These are phyloP conservation scores for Fusarium verticillioides DNA, from an alignment of 2,329 filamentous ascomycete genomes.

Conservation along the genomic window DNA sequence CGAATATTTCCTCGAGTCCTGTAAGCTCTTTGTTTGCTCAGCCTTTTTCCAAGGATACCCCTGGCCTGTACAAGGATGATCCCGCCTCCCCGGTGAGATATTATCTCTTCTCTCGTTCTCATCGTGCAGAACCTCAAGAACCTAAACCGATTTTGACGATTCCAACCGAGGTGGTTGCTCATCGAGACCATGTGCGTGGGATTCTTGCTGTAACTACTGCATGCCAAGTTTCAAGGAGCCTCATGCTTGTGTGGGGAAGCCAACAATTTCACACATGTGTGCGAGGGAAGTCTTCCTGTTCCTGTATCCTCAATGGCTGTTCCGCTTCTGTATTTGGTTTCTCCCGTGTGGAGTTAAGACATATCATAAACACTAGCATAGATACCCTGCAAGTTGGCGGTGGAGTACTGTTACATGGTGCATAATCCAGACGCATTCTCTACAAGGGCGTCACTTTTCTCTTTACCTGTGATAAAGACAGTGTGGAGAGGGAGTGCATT, in stretches of 20 bases:
- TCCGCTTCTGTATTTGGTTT: neutral
- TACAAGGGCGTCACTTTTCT: neutral
- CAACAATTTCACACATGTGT: neutral
- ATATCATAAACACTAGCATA: conserved; percentile 3
- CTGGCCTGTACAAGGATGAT: neutral
- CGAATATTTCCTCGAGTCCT: neutral
- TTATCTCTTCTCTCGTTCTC: conserved; percentile 13
- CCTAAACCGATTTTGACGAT: neutral
- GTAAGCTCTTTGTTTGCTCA: neutral
- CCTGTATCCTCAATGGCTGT: neutral
- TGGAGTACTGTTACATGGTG: conserved; percentile 4
- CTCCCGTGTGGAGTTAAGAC: neutral
- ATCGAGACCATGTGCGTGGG: neutral
- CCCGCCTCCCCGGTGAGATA: neutral
- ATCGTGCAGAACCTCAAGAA: neutral
- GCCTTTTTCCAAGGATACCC: neutral
- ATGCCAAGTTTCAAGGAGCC: neutral
- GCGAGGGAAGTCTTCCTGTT: neutral
- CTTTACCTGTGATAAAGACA: neutral
- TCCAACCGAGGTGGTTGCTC: neutral
- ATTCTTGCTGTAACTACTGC: neutral
- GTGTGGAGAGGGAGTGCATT: neutral
- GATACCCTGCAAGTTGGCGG: neutral
- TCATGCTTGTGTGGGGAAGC: neutral
- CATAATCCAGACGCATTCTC: neutral